Conservation (phyloP, 495 filamentous ascomycete species). For the Aspergillus saccharolyticus region DNA sequence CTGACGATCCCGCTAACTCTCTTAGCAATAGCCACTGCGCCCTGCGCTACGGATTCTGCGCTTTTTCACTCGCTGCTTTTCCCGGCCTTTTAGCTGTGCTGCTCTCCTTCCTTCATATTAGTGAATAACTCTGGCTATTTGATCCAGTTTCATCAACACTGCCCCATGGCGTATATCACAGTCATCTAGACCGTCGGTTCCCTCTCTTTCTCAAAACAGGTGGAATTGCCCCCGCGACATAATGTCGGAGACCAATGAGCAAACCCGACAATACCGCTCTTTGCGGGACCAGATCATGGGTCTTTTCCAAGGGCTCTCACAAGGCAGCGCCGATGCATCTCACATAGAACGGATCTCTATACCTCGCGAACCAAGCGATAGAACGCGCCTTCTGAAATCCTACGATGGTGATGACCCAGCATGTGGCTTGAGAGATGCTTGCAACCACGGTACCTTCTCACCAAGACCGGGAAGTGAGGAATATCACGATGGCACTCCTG, state of each 20-base stretch:
- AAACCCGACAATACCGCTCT: conserved; percentile 26
- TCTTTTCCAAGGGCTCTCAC: conserved; percentile 26
- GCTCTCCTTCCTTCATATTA: neutral
- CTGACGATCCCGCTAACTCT: conserved; percentile 1
- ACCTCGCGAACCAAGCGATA: conserved; percentile 21
- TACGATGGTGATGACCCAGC: conserved; percentile 32
- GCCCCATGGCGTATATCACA: conserved; percentile 6
- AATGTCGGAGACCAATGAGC: conserved; percentile 31
- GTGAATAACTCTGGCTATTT: neutral
- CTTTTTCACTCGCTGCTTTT: conserved; percentile 6
- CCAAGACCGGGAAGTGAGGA: conserved; percentile 52
- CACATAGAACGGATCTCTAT: conserved; percentile 3
- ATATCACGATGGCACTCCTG: conserved; percentile 21
- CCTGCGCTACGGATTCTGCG: conserved; percentile 8
- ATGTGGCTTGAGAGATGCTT: conserved; percentile 42
- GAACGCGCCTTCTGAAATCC: conserved; percentile 36
- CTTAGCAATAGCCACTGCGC: conserved; percentile 11
- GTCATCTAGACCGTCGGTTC: neutral
- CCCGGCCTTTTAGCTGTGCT: neutral
- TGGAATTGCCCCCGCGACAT: conserved; percentile 4
- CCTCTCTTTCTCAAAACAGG: neutral
- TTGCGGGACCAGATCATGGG: conserved; percentile 35
- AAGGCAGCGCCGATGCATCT: conserved; percentile 4
- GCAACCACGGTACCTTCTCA: conserved; percentile 77
- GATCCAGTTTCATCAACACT: neutral